Percentiles rank a stretch among this genome's conserved stretches.
These are phyloP conservation scores for Heliamphora pulchella DNA, from an alignment of 179 eudicot species.

Conservation along the genomic window DNA sequence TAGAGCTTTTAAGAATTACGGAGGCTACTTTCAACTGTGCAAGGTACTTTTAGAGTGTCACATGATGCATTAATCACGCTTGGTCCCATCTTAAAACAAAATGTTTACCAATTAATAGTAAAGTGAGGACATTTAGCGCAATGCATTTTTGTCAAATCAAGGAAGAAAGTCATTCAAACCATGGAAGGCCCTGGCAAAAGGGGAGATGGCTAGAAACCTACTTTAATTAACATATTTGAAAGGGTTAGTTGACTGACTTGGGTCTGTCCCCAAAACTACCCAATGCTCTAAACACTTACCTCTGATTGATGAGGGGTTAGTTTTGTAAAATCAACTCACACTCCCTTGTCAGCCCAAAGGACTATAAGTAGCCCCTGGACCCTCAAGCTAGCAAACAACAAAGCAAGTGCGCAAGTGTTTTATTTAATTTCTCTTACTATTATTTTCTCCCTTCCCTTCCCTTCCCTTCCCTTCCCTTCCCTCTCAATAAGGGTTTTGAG, in stretches of 20 bases:
- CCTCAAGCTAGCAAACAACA: neutral
- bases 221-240: neutral
- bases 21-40: too few relatives aligned
- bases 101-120: too few relatives aligned
- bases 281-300: neutral
- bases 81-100: too few relatives aligned
- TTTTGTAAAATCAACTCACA: conserved; percentile 2
- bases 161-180: too few relatives aligned
- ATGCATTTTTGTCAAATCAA: too few relatives aligned
- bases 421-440: neutral
- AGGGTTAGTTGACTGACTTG: neutral
- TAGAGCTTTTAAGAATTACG: too few relatives aligned
- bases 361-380: neutral
- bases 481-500: neutral
- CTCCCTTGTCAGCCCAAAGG: neutral
- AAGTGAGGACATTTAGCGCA: too few relatives aligned
- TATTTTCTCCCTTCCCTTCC: neutral
- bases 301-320: neutral
- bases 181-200: too few relatives aligned
- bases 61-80: too few relatives aligned
- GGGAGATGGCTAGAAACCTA: too few relatives aligned
- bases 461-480: too few relatives aligned
- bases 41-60: too few relatives aligned
- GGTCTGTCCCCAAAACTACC: neutral
- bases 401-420: neutral